Conservation (phyloP, 2,329 filamentous ascomycete genomes). For the Exophiala mesophila region DNA sequence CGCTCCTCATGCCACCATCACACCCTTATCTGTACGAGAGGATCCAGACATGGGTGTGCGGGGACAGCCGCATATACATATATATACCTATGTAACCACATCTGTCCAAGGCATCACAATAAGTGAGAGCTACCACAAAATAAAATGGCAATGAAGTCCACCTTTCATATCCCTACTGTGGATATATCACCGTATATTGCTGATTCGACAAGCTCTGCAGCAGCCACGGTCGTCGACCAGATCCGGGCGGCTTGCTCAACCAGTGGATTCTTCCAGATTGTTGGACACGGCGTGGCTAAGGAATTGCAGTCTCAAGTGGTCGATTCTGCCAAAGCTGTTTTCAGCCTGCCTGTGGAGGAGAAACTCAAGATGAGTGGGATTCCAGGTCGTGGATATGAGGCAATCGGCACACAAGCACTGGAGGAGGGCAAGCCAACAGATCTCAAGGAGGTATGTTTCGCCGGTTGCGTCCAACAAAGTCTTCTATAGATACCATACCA, state of each 20-base stretch:
- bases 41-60: no score
- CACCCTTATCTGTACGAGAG: no score
- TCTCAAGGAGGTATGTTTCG: constrained; percentile 39
- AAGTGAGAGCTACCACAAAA: no score
- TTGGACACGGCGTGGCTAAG: constrained; percentile 42
- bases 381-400: constrained; percentile 46
- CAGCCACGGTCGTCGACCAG: constrained; percentile 26
- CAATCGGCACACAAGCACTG: constrained; percentile 43
- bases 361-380: constrained; percentile 41
- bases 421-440: constrained; percentile 44
- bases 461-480: not conserved
- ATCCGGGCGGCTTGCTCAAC: constrained; percentile 40
- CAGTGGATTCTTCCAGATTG: constrained; percentile 52
- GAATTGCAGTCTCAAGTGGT: constrained; percentile 39
- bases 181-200: constrained; percentile 7
- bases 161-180: constrained; percentile 16
- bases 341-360: constrained; percentile 39
- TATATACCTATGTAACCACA: no score
- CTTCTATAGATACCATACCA: constrained; percentile 1
- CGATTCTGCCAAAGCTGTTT: constrained; percentile 42
- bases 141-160: not conserved
- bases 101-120: no score
- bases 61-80: no score
- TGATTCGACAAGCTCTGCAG: not conserved
- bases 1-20: no score